Evolutionary conservation across 1,284 basidiomycete genomes (phyloP).

Genomic region (Fistulina hepatica): DNA sequence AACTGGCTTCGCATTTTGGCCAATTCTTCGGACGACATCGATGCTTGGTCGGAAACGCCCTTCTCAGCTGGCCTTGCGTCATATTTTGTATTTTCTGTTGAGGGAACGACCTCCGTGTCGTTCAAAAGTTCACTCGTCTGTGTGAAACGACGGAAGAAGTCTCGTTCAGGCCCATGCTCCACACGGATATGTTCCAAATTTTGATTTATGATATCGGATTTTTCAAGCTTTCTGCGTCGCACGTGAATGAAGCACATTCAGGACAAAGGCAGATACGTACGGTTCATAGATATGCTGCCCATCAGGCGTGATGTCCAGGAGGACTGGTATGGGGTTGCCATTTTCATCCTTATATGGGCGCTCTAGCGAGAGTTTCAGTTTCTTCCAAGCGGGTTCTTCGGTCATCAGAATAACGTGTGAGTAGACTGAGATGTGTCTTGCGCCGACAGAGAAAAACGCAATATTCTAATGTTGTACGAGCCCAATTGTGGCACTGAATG

Average conservation of each 20-base stretch:
- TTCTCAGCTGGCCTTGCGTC: conserved; percentile 18
- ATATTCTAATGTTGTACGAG: too few relatives aligned
- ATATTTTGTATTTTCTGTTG: conserved; percentile 18
- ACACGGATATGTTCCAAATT: conserved; percentile 58
- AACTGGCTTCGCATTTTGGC: conserved; percentile 62
- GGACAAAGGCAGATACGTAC: conserved; percentile 29
- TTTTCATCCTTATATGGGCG: conserved; percentile 68
- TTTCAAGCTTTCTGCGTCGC: conserved; percentile 42
- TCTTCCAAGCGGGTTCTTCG: conserved; percentile 42
- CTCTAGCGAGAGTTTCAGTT: conserved; percentile 57
- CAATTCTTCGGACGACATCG: conserved; percentile 65
- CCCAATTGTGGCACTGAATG: too few relatives aligned
- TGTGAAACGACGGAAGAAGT: too few relatives aligned
- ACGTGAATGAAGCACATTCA: conserved; percentile 8
- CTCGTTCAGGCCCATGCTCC: conserved; percentile 59
- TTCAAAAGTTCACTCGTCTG: too few relatives aligned
- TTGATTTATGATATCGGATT: conserved; percentile 37
- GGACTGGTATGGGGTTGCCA: conserved; percentile 45
- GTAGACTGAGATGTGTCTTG: conserved; percentile 12
- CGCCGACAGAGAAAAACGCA: too few relatives aligned
- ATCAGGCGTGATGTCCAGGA: conserved; percentile 60
- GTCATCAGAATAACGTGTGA: conserved; percentile 7
- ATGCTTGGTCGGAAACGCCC: too few relatives aligned
- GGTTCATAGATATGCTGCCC: conserved; percentile 59
- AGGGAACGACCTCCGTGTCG: conserved; percentile 29